Evolutionary conservation across 441 rosid genomes (phyloP).

Genomic region (Jatropha podagrica): DNA sequence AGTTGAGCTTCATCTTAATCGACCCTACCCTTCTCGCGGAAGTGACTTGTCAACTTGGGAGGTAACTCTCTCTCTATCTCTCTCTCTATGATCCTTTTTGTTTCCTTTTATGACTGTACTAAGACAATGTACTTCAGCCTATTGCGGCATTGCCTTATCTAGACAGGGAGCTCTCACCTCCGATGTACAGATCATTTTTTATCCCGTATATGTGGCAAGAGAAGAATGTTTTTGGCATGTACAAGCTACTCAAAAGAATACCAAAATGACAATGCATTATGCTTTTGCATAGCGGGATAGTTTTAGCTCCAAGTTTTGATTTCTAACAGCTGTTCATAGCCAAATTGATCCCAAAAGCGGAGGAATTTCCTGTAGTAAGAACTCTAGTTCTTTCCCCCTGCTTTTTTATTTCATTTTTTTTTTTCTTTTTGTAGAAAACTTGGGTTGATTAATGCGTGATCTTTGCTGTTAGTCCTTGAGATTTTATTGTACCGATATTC

Average conservation of each 20-base stretch:
- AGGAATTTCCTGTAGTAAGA: not conserved
- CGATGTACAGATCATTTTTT: constrained; percentile 80
- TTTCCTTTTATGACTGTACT: not conserved
- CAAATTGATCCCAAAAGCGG: not conserved
- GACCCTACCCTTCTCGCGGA: constrained; percentile 67
- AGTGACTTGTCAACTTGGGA: constrained; percentile 86
- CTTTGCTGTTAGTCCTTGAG: not conserved
- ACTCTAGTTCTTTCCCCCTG: not conserved
- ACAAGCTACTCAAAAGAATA: constrained; percentile 60
- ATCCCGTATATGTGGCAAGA: constrained; percentile 80
- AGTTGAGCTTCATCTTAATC: constrained; percentile 80
- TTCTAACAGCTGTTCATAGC: not conserved
- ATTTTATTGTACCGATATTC: too few relatives aligned
- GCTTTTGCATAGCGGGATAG: not conserved
- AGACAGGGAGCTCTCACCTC: constrained; percentile 89
- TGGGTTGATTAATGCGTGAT: not conserved
- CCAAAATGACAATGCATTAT: constrained; percentile 26
- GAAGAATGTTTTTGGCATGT: constrained; percentile 86
- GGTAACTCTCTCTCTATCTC: constrained; percentile 40
- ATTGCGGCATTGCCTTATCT: constrained; percentile 77
- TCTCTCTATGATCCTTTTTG: not conserved
- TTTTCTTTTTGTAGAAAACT: not conserved
- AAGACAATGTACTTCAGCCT: constrained; percentile 42
- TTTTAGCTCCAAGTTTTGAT: constrained; percentile 5
- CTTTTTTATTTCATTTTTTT: not conserved